A percentile compares a stretch with the other conserved stretches of the same genome.
Conservation (phyloP, 2,329 filamentous ascomycete genomes). For the Penicillium thymicola region DNA sequence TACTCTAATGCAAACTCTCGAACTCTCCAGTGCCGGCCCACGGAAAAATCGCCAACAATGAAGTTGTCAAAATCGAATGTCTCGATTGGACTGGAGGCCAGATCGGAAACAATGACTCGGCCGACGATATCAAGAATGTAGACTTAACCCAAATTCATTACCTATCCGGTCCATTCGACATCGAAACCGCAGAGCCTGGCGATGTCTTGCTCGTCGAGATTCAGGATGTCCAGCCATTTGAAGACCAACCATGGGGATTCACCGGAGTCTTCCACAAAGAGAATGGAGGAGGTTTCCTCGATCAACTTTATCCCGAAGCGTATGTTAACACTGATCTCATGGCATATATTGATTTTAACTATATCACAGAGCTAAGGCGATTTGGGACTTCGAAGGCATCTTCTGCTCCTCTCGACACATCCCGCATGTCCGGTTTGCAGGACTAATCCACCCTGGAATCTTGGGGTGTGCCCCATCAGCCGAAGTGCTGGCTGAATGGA, state of each 20-base stretch:
- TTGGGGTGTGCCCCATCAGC: conserved; percentile 81
- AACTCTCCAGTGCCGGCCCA: conserved; percentile 63
- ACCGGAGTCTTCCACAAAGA: conserved; percentile 74
- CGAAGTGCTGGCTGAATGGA: conserved; percentile 77
- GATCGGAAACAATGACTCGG: conserved; percentile 82
- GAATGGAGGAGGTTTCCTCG: conserved; percentile 85
- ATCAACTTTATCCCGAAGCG: conserved; percentile 82
- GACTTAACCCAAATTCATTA: conserved; percentile 85
- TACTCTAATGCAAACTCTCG: neutral
- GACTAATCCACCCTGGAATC: conserved; percentile 88
- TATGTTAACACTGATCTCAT: conserved; percentile 40
- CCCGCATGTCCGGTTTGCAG: conserved; percentile 80
- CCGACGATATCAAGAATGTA: conserved; percentile 82
- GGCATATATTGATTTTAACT: neutral
- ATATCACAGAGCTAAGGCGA: conserved; percentile 58
- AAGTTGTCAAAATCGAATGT: conserved; percentile 92
- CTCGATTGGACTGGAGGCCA: conserved; percentile 77
- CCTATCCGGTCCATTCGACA: conserved; percentile 82
- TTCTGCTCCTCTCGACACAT: conserved; percentile 84
- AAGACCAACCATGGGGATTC: conserved; percentile 86
- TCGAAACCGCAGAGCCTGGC: conserved; percentile 78
- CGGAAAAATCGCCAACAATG: conserved; percentile 72
- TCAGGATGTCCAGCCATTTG: conserved; percentile 85
- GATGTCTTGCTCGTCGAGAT: conserved; percentile 86
- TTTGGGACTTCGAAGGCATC: conserved; percentile 75